These are phyloP conservation scores for Fusarium robinianum DNA, from an alignment of 2,329 filamentous ascomycete genomes.

Conservation along the genomic window DNA sequence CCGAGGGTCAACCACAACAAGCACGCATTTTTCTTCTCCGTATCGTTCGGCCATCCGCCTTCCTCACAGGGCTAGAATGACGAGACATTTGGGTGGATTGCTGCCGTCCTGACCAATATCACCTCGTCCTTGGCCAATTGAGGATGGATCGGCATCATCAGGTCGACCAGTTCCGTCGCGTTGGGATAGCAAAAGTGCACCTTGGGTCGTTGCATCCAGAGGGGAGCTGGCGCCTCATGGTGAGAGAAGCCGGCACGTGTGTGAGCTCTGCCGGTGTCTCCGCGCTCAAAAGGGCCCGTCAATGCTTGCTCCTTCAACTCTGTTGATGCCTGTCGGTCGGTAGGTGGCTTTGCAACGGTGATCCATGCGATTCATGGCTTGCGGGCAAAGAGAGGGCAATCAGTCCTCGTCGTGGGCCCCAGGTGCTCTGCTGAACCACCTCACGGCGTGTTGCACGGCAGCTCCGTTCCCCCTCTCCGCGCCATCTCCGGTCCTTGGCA, in stretches of 20 bases:
- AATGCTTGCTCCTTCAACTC: constrained; percentile 20
- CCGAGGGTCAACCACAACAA: constrained; percentile 1
- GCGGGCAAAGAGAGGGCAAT: constrained; percentile 21
- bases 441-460: constrained; percentile 10
- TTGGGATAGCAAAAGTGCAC: constrained; percentile 25
- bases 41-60: constrained; percentile 23
- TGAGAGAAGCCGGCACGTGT: constrained; percentile 32
- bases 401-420: constrained; percentile 18
- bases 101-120: constrained; percentile 19
- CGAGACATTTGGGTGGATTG: constrained; percentile 21
- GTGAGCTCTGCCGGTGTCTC: constrained; percentile 16
- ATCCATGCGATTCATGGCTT: constrained; percentile 19
- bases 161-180: constrained; percentile 25
- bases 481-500: constrained; percentile 29
- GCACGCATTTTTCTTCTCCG: constrained; percentile 16
- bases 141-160: constrained; percentile 26
- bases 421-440: constrained; percentile 23
- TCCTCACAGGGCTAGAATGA: constrained; percentile 32
- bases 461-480: too few relatives aligned
- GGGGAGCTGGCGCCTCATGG: constrained; percentile 29
- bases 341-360: constrained; percentile 9
- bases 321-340: constrained; percentile 3
- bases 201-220: constrained; percentile 12
- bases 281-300: constrained; percentile 19
- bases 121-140: constrained; percentile 23